Evolutionary conservation across 2,329 filamentous ascomycete species (phyloP).

Genomic region (Hypoxylon sp.): DNA sequence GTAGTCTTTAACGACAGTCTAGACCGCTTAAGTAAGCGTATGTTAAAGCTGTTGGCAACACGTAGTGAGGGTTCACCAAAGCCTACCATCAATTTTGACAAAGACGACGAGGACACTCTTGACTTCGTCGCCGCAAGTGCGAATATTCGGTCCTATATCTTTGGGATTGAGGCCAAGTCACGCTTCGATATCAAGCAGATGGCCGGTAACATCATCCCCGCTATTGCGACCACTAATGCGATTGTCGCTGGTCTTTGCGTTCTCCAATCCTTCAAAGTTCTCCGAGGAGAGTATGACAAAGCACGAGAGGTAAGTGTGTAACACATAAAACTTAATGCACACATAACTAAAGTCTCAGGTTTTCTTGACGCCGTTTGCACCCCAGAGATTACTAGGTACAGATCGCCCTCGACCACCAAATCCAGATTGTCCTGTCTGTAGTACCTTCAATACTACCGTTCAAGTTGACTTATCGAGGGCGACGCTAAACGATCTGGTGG

Average conservation of each 20-base stretch:
- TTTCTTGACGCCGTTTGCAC: constrained; percentile 80
- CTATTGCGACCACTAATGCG: constrained; percentile 97
- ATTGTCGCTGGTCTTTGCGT: constrained; percentile 95
- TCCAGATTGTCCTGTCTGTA: constrained; percentile 86
- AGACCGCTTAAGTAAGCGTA: constrained; percentile 79
- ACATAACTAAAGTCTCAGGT: constrained; percentile 64
- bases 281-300: constrained; percentile 78
- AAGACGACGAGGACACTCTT: constrained; percentile 94
- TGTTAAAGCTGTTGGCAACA: constrained; percentile 72
- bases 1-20: constrained; percentile 89
- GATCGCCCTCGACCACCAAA: constrained; percentile 76
- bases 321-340: neutral
- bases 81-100: constrained; percentile 89
- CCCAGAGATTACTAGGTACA: constrained; percentile 71
- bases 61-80: constrained; percentile 63
- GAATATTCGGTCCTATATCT: constrained; percentile 90
- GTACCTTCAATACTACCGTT: constrained; percentile 77
- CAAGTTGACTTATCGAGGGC: constrained; percentile 78
- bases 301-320: constrained; percentile 76
- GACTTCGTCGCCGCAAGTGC: constrained; percentile 94
- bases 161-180: constrained; percentile 88
- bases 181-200: constrained; percentile 99
- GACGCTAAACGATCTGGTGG: constrained; percentile 84
- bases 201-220: constrained; percentile 99
- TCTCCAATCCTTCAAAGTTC: constrained; percentile 90